Percentiles rank a stretch among this genome's conserved stretches.
phyloP scores from a whole-genome alignment of 352 stramenopile genomes.

The Phytophthora ramorum region DNA sequence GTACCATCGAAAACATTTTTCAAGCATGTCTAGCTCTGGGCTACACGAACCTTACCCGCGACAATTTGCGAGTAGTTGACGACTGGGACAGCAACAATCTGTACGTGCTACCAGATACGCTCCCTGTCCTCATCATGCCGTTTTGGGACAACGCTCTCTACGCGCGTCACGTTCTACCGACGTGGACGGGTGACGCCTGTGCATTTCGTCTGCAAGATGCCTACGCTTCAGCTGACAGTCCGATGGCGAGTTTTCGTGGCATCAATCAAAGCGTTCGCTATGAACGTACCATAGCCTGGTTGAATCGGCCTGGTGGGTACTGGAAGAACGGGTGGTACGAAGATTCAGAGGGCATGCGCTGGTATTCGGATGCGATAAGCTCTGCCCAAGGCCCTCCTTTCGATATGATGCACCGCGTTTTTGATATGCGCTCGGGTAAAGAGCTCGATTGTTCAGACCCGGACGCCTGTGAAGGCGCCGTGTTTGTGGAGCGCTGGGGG shows the following conservation, averaged over 20 bases:
- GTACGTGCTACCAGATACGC: constrained; percentile 19
- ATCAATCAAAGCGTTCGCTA: constrained; percentile 19
- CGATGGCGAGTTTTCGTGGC: constrained; percentile 4
- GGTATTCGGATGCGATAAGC: constrained; percentile 34
- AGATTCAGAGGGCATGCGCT: constrained; percentile 19
- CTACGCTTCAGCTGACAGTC: not conserved
- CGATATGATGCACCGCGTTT: constrained; percentile 20
- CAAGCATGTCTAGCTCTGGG: constrained; percentile 13
- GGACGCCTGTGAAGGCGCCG: not conserved
- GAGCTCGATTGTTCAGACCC: constrained; percentile 14
- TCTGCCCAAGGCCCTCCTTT: constrained; percentile 6
- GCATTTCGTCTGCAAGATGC: constrained; percentile 16
- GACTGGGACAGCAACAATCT: constrained; percentile 23
- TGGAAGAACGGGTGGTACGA: constrained; percentile 39
- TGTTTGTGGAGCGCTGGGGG: not conserved
- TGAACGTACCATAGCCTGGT: constrained; percentile 17
- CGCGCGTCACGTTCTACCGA: constrained; percentile 33
- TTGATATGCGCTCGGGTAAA: constrained; percentile 20
- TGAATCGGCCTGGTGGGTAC: constrained; percentile 7
- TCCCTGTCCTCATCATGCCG: constrained; percentile 48
- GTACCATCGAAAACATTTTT: constrained; percentile 28
- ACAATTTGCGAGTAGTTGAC: constrained; percentile 29
- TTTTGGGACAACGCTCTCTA: constrained; percentile 38
- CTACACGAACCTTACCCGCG: constrained; percentile 29
- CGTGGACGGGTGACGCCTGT: constrained; percentile 34